phyloP scores from a whole-genome alignment of 1,139 yeast species.

The Saccharomyces pastorianus region DNA sequence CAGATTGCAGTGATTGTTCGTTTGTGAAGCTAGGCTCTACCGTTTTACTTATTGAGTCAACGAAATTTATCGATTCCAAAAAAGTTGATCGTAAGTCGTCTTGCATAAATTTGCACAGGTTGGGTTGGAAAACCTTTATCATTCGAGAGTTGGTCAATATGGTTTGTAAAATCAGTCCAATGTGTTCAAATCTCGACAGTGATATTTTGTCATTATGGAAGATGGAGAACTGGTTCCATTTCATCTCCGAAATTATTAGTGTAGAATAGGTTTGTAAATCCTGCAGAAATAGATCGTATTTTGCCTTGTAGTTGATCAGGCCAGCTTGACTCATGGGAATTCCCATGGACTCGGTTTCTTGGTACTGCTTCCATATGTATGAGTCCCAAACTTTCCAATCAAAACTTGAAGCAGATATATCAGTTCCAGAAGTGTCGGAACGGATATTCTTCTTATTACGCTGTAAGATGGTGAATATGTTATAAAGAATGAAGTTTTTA shows the following conservation, averaged over 20 bases:
- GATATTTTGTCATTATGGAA: not conserved
- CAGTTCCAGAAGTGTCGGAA: not conserved
- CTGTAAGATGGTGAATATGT: constrained; percentile 8
- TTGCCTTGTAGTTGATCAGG: constrained; percentile 7
- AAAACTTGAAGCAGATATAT: not conserved
- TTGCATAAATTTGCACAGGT: not conserved
- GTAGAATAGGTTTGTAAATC: constrained; percentile 13
- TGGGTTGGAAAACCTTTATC: not conserved
- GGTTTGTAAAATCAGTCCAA: not conserved
- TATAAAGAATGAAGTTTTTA: constrained; percentile 14
- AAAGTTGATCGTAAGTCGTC: not conserved
- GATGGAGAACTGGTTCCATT: not conserved
- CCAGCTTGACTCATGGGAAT: constrained; percentile 9
- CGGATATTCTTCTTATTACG: not conserved
- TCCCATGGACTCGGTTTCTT: constrained; percentile 6
- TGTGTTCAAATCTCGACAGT: constrained; percentile 1
- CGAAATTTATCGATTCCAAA: not conserved
- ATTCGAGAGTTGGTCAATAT: not conserved
- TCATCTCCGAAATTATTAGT: constrained; percentile 16
- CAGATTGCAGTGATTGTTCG: not conserved
- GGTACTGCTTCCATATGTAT: constrained; percentile 11
- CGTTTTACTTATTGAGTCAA: not conserved
- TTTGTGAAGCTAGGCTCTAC: not conserved
- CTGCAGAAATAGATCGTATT: constrained; percentile 15
- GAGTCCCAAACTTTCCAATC: constrained; percentile 17